Evolutionary conservation across 495 filamentous ascomycete species (phyloP), one percentile per base, ranked within the genome.

Genomic region (Massariosphaeria phaeospora): DNA sequence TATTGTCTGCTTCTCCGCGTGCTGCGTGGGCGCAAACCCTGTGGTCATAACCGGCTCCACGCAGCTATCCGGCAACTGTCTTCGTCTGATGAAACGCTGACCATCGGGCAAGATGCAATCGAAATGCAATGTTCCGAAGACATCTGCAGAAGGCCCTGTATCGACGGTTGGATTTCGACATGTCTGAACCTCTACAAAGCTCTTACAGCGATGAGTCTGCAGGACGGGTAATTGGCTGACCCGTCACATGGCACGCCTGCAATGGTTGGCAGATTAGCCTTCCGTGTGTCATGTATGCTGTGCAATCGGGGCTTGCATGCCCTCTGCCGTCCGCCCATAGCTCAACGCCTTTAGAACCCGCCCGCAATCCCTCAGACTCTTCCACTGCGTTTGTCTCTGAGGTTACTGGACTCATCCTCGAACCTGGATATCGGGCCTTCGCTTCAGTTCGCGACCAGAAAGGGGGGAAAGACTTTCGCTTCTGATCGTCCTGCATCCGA

Each of bases 251-350:
- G 40, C 13, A 3, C 43, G 20, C 15, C 47, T 45, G 24, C 31
- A 46, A 29, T 44, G 6, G 17, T 25, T 27, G 10, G 29, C 27
- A 46, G 21, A 25, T 43, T 47, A 45, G 54, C 47, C 47, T 53
- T 33, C 25, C n/a, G 48, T 50, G 31, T 51, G 48, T 40, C 21
- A 40, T 53, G 40, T 51, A 53, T 63, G 59, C 35, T 55, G 59
- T 63, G 59, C 30, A 26, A 9, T 15, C 18, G 29, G 48, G 59
- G 36, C 41, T 23, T 29, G 52, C 34, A 31, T 31, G 20, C n/a
- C 20, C 38, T n/a, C 25, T 36, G 24, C 20, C 34, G 44, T 49
- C 43, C 30, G 15, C 31, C 20, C 34, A 51, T n/a, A 10, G 29
- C n/a, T 40, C 29, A 26, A 50, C 40, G 17, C 11, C 40, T 26